Conservation (phyloP, 352 stramenopile genomes). For the Phytophthora sp. region DNA sequence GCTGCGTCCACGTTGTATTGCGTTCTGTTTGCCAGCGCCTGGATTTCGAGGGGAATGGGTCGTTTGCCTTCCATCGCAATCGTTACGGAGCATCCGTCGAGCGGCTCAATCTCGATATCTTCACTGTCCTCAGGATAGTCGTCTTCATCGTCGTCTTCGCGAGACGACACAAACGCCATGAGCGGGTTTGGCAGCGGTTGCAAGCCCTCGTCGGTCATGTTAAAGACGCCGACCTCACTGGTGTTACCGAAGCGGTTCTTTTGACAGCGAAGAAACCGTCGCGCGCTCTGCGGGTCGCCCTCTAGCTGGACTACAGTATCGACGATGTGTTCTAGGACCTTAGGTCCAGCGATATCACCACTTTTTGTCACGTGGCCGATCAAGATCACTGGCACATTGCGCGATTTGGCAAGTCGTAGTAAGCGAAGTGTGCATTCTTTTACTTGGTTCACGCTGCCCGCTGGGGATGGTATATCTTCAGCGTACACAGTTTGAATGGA, state of each 20-base stretch:
- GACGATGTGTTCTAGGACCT: constrained; percentile 91
- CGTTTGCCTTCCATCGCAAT: constrained; percentile 95
- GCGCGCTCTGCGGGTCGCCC: constrained; percentile 81
- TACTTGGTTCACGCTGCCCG: constrained; percentile 93
- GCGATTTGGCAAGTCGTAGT: constrained; percentile 93
- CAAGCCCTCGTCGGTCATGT: constrained; percentile 91
- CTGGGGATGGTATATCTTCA: constrained; percentile 77
- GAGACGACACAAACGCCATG: constrained; percentile 77
- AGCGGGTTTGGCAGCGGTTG: constrained; percentile 80
- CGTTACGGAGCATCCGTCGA: constrained; percentile 89
- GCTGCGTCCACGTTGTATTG: constrained; percentile 42
- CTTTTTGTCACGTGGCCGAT: constrained; percentile 98
- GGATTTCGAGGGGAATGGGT: constrained; percentile 94
- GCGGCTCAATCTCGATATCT: constrained; percentile 24
- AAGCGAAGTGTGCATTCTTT: constrained; percentile 95
- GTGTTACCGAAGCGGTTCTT: constrained; percentile 98
- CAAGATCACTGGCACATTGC: constrained; percentile 92
- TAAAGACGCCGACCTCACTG: constrained; percentile 96
- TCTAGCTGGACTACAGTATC: constrained; percentile 97
- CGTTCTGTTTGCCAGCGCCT: constrained; percentile 89
- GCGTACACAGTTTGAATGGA: constrained; percentile 97
- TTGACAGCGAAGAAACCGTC: constrained; percentile 91
- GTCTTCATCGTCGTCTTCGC: constrained; percentile 30
- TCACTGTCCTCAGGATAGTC: constrained; percentile 29
- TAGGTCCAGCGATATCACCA: constrained; percentile 95